Evolutionary conservation across 2,329 filamentous ascomycete genomes (phyloP).

Genomic region (Trichoderma sp.): DNA sequence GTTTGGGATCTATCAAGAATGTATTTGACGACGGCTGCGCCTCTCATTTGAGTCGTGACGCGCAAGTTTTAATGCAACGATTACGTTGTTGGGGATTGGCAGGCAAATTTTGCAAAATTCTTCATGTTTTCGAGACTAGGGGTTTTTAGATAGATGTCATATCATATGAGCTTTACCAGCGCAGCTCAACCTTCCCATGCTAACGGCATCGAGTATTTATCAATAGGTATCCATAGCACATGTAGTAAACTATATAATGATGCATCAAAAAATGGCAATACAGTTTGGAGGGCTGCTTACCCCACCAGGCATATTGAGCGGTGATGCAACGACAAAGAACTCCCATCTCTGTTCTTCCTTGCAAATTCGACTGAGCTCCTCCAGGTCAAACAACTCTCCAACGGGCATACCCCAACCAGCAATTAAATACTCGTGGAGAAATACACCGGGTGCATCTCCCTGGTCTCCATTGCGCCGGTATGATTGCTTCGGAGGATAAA

Average conservation of each 20-base stretch:
- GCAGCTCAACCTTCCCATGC: too few relatives aligned
- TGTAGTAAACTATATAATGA: background rate
- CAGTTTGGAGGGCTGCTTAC: background rate
- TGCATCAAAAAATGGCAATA: background rate
- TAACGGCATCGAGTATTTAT: background rate
- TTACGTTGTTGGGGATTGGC: background rate
- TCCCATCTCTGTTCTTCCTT: background rate
- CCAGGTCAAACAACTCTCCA: background rate
- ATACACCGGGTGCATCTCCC: background rate
- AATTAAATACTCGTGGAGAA: background rate
- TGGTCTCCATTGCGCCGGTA: background rate
- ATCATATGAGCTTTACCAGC: too few relatives aligned
- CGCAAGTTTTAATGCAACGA: background rate
- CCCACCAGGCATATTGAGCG: background rate
- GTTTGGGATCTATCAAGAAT: background rate
- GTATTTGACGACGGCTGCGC: background rate
- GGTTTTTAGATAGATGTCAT: background rate
- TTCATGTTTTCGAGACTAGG: background rate
- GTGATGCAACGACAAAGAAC: background rate
- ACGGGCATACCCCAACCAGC: background rate
- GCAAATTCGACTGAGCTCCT: background rate
- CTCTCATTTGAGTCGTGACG: background rate
- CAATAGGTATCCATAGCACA: background rate
- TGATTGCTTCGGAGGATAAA: slow-evolving; percentile 1
- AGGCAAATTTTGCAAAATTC: background rate